Evolutionary conservation across 352 stramenopile species (phyloP), one percentile per base, ranked within the genome.

Genomic region (Pythium myriotylum): DNA sequence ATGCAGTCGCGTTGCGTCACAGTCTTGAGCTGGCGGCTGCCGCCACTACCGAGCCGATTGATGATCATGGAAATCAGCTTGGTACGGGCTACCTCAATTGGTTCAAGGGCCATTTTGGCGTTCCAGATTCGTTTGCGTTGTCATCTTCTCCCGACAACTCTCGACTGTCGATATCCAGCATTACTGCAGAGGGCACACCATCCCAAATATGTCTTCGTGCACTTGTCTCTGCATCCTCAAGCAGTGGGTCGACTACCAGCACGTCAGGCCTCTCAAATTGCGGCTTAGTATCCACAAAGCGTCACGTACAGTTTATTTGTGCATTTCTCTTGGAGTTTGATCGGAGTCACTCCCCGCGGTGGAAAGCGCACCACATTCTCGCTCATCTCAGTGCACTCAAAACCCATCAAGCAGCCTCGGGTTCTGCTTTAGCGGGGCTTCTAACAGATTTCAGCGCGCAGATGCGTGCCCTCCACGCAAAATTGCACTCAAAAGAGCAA

Each of bases 321-420:
- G 62, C 68, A 43, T 81, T 77, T 56, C 35, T 79, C 8, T 35
- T 72, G 12, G 73, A 79, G 37, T 73, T 70, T 37, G 70, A 79
- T 37, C 70, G 68, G 4, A 55, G 51, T 23, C 51, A 56, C 7
- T 42, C 42, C 20, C 47, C 22, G n/a, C 20, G 26, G 13, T 46
- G 45, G 24, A 54, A 13, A 42, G 49, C 67, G 2, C 24, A 63
- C 6, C 70, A 79, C 35, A 64, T 79, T 14, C 37, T 64, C 4
- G 57, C 65, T 1, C 73, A 81, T 50, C 37, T 81, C 9, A 72
- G 73, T 17, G 64, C 69, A 22, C 62, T 81, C 42, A 79, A 81
- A 45, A 75, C 56, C 2, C 71, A 78, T 39, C 73, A 79, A 41
- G 46, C 52, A 0, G 49, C 62, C 24, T 56, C 22, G 23, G 62